Conservation (phyloP, 176 grass and related monocot species). For the Carex parvula region DNA sequence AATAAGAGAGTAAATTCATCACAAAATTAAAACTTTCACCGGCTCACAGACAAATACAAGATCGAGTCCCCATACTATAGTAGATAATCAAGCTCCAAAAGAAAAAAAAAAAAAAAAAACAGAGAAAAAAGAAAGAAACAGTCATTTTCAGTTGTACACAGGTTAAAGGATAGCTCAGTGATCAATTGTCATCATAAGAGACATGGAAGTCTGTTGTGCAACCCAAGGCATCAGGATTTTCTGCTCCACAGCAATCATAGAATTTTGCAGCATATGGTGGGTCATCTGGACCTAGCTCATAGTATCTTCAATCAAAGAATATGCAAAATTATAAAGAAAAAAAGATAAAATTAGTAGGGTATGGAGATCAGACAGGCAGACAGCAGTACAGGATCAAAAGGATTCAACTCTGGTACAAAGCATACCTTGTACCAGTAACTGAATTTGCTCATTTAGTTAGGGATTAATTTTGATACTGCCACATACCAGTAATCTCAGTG, state of each 20-base stretch:
- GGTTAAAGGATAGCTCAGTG: background rate
- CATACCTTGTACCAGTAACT: background rate
- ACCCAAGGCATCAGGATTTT: constrained; percentile 64
- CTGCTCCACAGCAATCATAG: constrained; percentile 86
- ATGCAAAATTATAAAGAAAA: background rate
- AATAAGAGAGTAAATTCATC: background rate
- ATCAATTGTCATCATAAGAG: constrained; percentile 66
- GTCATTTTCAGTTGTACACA: background rate
- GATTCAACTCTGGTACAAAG: background rate
- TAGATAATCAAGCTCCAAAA: background rate
- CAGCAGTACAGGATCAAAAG: background rate
- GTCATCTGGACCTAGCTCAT: constrained; percentile 64
- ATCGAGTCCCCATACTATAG: background rate
- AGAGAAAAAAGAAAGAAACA: background rate
- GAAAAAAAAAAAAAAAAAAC: background rate
- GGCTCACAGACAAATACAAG: background rate
- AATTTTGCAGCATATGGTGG: constrained; percentile 81
- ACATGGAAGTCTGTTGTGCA: constrained; percentile 56
- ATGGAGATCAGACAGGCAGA: too few species aligned
- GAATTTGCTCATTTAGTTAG: background rate
- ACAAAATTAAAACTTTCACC: background rate
- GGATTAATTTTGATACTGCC: background rate
- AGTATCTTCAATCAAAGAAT: constrained; percentile 44
- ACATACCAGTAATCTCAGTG: background rate
- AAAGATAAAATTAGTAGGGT: background rate